These are phyloP conservation scores for Marasmius sp. DNA, from an alignment of 1,284 basidiomycete species.

Conservation along the genomic window DNA sequence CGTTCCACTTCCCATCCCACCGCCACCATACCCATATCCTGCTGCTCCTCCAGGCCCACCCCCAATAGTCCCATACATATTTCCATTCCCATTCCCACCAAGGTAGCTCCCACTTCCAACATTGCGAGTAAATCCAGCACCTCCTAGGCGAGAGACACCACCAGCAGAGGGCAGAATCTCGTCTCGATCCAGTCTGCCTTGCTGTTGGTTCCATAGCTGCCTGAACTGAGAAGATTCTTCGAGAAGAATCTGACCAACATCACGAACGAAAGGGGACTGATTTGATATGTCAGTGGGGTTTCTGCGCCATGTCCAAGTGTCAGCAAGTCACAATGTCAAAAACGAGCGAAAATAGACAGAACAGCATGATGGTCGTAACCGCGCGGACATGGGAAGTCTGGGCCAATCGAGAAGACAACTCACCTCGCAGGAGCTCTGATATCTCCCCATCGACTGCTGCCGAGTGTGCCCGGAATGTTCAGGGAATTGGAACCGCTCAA, in stretches of 20 bases:
- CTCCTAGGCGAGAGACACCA: not conserved
- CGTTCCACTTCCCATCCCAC: conserved; percentile 60
- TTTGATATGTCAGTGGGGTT: conserved; percentile 65
- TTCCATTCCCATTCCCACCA: conserved; percentile 1
- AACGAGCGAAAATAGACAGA: not conserved
- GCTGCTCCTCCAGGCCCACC: conserved; percentile 19
- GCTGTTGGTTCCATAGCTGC: conserved; percentile 52
- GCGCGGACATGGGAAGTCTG: not conserved
- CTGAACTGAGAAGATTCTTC: conserved; percentile 68
- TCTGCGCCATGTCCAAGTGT: conserved; percentile 46
- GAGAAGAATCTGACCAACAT: conserved; percentile 73
- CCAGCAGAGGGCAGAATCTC: conserved; percentile 51
- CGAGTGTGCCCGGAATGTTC: conserved; percentile 46
- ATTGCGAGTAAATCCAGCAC: not conserved
- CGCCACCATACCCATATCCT: conserved; percentile 3
- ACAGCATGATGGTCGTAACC: not conserved
- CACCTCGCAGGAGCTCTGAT: conserved; percentile 53
- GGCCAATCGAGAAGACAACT: not conserved
- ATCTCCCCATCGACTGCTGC: conserved; percentile 44
- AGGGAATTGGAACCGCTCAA: conserved; percentile 44
- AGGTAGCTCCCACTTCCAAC: not conserved
- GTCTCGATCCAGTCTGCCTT: conserved; percentile 22
- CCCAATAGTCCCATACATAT: conserved; percentile 17
- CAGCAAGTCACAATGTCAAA: conserved; percentile 27
- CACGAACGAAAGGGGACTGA: conserved; percentile 78